Base-by-base conservation (phyloP, 2,329 filamentous ascomycete species). In the Chrysosporium keratinophilum region DNA sequence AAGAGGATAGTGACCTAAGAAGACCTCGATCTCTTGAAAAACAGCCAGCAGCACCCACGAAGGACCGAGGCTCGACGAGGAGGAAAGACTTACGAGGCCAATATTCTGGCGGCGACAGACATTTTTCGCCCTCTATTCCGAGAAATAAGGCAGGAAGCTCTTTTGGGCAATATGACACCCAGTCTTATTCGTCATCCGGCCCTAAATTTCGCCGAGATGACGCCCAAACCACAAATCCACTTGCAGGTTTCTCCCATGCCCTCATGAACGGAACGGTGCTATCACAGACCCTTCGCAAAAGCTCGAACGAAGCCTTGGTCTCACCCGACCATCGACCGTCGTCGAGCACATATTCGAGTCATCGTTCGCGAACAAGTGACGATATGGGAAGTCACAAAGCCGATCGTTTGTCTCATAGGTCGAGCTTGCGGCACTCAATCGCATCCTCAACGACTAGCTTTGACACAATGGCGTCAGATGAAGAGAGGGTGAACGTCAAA, bases 391-490 rank as follows among this genome's bases (percentile, higher is more conserved):
- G 14, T 12, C 11, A 20, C 23, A 54, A 46, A 33, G 10, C 39
- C 14, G 23, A 20, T 9, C 35, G 20, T 15, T 50, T 35, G 35
- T 17, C 51, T 2, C 44, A 39, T 2, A 43, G 12, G 34, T 35
- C 35, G 15, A 14, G 20, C 15, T 7, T 31, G 15, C 51, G 51
- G 5, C 44, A 52, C 15, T 54, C 51, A 42, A 15, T 17, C 6
- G 44, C 51, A 19, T 54, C 51, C 6, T 48, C 51, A 5, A 47
- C 37, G 19, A 54, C 51, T 34, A 54, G 51, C 19, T 54, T 54
- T 35, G 51, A 54, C 12, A 54, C 51, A 2, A 15, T 23, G 34
- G 42, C 45, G 9, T 54, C 53, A 15, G 49, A 55, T 12, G 46
- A 50, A 14, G 48, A 47, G 23, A 43, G 33, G 15, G 12, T n/a